phyloP scores from a whole-genome alignment of 2,329 filamentous ascomycete genomes.

The Lachnellula suecica region DNA sequence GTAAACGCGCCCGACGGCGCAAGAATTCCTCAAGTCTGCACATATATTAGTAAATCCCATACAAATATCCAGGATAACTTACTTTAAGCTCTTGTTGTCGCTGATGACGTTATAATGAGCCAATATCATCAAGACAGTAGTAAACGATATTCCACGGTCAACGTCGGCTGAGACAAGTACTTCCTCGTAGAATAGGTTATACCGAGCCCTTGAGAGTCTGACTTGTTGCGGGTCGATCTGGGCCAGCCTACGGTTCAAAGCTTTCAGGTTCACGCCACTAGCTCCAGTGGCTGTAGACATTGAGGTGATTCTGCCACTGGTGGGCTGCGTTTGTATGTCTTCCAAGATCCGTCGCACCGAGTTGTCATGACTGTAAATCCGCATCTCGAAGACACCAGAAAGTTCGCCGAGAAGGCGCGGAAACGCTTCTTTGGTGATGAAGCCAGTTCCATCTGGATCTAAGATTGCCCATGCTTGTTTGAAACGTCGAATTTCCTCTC shows the following conservation, averaged over 20 bases:
- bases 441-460: slow-evolving; percentile 88
- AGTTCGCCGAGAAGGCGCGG: slow-evolving; percentile 87
- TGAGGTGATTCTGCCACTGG: slow-evolving; percentile 46
- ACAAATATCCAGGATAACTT: slow-evolving; percentile 29
- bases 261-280: slow-evolving; percentile 67
- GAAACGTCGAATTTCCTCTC: slow-evolving; percentile 93
- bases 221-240: slow-evolving; percentile 75
- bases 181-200: slow-evolving; percentile 97
- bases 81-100: slow-evolving; percentile 91
- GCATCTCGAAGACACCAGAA: slow-evolving; percentile 95
- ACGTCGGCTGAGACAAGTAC: slow-evolving; percentile 90
- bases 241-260: slow-evolving; percentile 70
- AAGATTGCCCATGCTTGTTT: slow-evolving; percentile 98
- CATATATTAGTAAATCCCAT: slow-evolving; percentile 29
- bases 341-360: slow-evolving; percentile 86
- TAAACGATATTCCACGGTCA: slow-evolving; percentile 87
- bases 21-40: slow-evolving; percentile 87
- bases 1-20: slow-evolving; percentile 82
- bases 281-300: slow-evolving; percentile 51
- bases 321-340: slow-evolving; percentile 56
- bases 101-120: slow-evolving; percentile 99
- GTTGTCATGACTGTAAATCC: slow-evolving; percentile 89
- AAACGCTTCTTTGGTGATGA: slow-evolving; percentile 86
- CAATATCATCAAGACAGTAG: slow-evolving; percentile 87
- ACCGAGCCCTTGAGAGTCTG: slow-evolving; percentile 70